phyloP scores from a whole-genome alignment of 2,329 filamentous ascomycete species.

The Fusarium clavum region DNA sequence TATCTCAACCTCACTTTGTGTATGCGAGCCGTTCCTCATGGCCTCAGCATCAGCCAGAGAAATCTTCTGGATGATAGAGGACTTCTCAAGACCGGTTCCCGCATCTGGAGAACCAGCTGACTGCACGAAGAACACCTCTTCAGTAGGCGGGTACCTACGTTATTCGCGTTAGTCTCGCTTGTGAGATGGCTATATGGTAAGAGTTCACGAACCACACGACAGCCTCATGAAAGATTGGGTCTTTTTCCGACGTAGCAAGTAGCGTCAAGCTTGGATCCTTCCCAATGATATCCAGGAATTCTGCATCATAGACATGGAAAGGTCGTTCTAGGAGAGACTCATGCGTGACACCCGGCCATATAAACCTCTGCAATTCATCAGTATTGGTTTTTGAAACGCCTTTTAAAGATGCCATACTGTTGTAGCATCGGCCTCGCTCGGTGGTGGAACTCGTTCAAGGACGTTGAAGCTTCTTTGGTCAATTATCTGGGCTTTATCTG shows the following conservation, averaged over 20 bases:
- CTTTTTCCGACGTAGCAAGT: slow-evolving; percentile 57
- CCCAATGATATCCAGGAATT: slow-evolving; percentile 63
- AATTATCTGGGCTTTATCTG: slow-evolving; percentile 37
- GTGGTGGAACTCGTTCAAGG: slow-evolving; percentile 29
- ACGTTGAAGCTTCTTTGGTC: slow-evolving; percentile 43
- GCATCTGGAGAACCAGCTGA: slow-evolving; percentile 60
- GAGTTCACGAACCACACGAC: slow-evolving; percentile 58
- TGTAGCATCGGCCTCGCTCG: slow-evolving; percentile 33
- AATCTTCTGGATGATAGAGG: slow-evolving; percentile 63
- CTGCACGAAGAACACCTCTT: slow-evolving; percentile 67
- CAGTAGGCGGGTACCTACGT: slow-evolving; percentile 53
- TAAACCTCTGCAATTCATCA: slow-evolving; percentile 13
- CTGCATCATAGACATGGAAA: slow-evolving; percentile 57
- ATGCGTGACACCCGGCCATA: slow-evolving; percentile 38
- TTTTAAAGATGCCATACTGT: slow-evolving; percentile 6
- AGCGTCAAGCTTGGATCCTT: slow-evolving; percentile 61
- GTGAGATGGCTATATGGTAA: rapidly evolving
- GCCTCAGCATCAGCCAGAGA: slow-evolving; percentile 57
- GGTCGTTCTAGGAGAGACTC: slow-evolving; percentile 33
- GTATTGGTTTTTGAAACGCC: rapidly evolving
- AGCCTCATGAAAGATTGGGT: slow-evolving; percentile 67
- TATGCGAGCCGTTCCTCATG: slow-evolving; percentile 17
- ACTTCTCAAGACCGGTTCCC: slow-evolving; percentile 63
- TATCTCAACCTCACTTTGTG: slow-evolving; percentile 54
- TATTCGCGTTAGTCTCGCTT: background rate